Evolutionary conservation across 2,329 filamentous ascomycete species (phyloP).

Genomic region (Calonectria pseudoreteaudii): DNA sequence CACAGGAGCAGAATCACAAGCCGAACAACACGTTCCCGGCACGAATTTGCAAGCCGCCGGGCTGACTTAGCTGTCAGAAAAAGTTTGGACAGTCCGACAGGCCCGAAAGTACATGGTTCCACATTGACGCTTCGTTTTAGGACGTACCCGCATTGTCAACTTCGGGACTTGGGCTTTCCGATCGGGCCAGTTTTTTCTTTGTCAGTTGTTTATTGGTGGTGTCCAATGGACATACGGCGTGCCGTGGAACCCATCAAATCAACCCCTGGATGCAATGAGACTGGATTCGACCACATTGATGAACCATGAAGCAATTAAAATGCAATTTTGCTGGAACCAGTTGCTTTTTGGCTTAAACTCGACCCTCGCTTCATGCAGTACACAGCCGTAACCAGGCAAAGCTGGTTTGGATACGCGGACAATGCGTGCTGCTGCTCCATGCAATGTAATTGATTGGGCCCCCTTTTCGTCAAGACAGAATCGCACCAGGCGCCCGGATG

Average conservation of each 20-base stretch:
- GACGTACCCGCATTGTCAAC: conserved; percentile 2
- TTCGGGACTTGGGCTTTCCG: conserved; percentile 21
- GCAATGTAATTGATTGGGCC: neutral
- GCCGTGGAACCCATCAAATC: neutral
- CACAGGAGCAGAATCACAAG: neutral
- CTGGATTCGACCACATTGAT: neutral
- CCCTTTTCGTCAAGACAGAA: neutral
- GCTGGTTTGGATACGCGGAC: neutral
- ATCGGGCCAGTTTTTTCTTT: conserved; percentile 15
- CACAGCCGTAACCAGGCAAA: neutral
- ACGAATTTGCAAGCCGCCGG: neutral
- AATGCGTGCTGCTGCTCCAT: neutral
- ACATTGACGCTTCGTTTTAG: conserved; percentile 6
- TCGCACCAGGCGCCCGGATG: neutral
- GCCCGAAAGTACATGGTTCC: conserved; percentile 21
- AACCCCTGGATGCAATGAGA: conserved; percentile 8
- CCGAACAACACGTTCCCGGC: neutral
- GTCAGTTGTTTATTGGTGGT: neutral
- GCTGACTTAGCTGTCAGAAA: neutral
- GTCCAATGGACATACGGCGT: neutral
- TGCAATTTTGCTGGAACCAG: neutral
- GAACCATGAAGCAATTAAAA: neutral
- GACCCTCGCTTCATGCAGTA: neutral
- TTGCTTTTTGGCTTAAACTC: neutral
- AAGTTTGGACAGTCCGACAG: conserved; percentile 10